Evolutionary conservation across 768 basidiomycete species (phyloP).

Genomic region (Mrakia frigida): DNA sequence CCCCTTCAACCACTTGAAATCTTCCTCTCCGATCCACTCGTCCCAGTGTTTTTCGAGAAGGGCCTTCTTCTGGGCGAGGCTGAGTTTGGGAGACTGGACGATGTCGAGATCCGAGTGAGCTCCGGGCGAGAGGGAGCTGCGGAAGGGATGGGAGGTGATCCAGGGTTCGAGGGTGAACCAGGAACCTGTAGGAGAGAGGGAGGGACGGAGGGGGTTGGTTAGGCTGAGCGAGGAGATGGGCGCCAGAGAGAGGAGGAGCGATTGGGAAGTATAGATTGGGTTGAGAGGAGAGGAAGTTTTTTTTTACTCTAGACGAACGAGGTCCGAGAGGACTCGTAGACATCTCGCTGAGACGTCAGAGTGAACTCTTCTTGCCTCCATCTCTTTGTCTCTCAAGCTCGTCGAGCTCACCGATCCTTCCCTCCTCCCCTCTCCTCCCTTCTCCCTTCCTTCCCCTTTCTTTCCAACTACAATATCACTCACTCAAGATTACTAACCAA

Average conservation of each 20-base stretch:
- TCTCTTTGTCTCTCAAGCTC: too few species aligned
- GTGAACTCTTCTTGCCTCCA: too few species aligned
- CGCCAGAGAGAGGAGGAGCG: conserved; percentile 28
- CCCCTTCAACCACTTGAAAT: conserved; percentile 62
- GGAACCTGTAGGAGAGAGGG: conserved; percentile 61
- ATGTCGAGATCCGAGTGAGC: conserved; percentile 42
- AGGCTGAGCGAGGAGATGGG: conserved; percentile 14
- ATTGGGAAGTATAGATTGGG: conserved; percentile 24
- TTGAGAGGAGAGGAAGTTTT: conserved; percentile 38
- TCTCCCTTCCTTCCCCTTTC: background rate
- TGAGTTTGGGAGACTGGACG: conserved; percentile 47
- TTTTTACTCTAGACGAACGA: background rate
- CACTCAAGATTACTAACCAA: conserved; percentile 51
- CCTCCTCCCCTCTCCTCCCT: background rate
- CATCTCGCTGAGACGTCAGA: too few species aligned
- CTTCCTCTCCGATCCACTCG: conserved; percentile 72
- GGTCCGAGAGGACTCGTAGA: background rate
- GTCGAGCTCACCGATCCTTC: too few species aligned
- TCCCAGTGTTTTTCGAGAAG: conserved; percentile 69
- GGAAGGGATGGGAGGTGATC: conserved; percentile 62
- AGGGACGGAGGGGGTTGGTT: conserved; percentile 48
- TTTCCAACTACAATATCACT: background rate
- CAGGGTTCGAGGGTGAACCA: conserved; percentile 77
- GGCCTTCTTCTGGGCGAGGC: conserved; percentile 30
- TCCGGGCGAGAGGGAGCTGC: conserved; percentile 50